These are phyloP conservation scores for Tolypocladium album DNA, from an alignment of 2,329 filamentous ascomycete genomes.

Conservation along the genomic window DNA sequence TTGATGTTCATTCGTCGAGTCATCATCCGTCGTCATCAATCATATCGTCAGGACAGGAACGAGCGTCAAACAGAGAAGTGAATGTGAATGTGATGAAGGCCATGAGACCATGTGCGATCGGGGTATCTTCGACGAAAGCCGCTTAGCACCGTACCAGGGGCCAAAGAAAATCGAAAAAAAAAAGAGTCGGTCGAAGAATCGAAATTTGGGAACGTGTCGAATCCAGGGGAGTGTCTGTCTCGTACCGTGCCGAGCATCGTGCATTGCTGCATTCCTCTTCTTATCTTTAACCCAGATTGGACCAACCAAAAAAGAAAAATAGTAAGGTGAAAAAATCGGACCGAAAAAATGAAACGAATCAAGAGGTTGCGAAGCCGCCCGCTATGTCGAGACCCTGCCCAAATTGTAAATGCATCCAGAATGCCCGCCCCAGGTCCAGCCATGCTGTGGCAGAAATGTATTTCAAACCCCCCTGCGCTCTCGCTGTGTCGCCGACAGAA, in stretches of 20 bases:
- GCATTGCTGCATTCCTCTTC: constrained; percentile 58
- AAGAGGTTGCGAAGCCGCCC: constrained; percentile 31
- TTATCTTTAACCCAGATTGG: constrained; percentile 31
- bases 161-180: constrained; percentile 22
- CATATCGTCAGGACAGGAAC: constrained; percentile 32
- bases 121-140: constrained; percentile 9
- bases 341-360: constrained; percentile 16
- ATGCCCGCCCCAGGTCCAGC: constrained; percentile 41
- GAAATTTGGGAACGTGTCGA: constrained; percentile 22
- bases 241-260: constrained; percentile 38
- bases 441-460: constrained; percentile 37
- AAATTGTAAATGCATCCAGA: constrained; percentile 42
- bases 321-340: constrained; percentile 17
- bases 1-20: constrained; percentile 23
- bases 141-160: not conserved
- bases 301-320: constrained; percentile 8
- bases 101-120: constrained; percentile 7
- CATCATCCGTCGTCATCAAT: constrained; percentile 35
- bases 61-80: constrained; percentile 22
- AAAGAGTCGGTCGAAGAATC: constrained; percentile 11
- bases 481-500: constrained; percentile 34
- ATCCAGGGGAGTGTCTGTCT: constrained; percentile 33
- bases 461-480: constrained; percentile 12
- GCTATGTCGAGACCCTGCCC: constrained; percentile 35
- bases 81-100: constrained; percentile 10